Percentiles rank a stretch among this genome's conserved stretches.
Conservation (phyloP, 306 rosid genomes). For the Alnus glutinosa region DNA sequence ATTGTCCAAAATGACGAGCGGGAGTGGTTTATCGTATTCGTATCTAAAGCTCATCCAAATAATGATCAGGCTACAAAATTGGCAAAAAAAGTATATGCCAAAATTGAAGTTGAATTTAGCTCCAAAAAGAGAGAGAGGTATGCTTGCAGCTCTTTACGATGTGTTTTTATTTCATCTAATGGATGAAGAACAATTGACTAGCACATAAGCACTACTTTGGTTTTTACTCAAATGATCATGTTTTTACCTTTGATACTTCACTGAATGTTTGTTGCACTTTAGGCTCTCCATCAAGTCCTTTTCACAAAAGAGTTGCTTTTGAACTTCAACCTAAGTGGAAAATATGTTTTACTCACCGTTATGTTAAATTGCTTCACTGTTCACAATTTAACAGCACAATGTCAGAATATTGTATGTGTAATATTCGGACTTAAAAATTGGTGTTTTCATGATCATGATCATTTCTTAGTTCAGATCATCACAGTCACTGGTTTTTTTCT, state of each 20-base stretch:
- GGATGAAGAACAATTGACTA: constrained; percentile 5
- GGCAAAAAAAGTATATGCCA: constrained; percentile 92
- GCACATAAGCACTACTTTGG: background rate
- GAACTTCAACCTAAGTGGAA: background rate
- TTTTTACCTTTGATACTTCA: background rate
- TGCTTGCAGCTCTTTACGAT: constrained; percentile 24
- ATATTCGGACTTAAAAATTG: background rate
- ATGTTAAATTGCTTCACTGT: background rate
- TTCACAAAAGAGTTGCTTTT: background rate
- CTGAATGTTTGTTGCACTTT: background rate
- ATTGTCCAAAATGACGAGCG: constrained; percentile 97
- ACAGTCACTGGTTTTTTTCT: background rate
- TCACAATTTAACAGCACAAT: background rate
- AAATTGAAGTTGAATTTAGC: constrained; percentile 91
- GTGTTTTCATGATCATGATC: background rate
- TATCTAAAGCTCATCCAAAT: constrained; percentile 86
- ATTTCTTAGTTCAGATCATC: background rate
- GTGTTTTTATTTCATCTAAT: constrained; percentile 4
- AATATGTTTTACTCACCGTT: background rate
- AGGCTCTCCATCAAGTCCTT: background rate
- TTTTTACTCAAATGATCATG: background rate
- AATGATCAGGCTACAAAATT: constrained; percentile 82
- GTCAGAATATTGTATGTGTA: background rate
- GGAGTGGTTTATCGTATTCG: constrained; percentile 96
- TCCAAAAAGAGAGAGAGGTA: constrained; percentile 96